Percentiles rank a stretch among this genome's conserved stretches.
Evolutionary conservation across 495 filamentous ascomycete genomes (phyloP).

Genomic region (Penicillium flavigenum): DNA sequence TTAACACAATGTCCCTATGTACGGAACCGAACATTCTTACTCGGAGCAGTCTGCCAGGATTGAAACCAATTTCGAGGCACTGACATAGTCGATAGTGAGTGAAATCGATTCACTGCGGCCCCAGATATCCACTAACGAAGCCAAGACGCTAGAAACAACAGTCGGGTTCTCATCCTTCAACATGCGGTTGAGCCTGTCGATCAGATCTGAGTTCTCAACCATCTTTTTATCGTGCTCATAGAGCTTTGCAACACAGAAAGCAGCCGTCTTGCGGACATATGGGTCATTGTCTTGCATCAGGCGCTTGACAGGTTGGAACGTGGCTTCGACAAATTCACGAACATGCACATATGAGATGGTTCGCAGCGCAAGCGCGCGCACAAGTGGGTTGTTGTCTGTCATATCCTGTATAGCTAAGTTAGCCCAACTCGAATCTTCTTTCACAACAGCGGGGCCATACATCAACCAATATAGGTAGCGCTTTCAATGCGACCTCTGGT

Average conservation of each 20-base stretch:
- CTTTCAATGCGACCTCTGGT: conserved; percentile 90
- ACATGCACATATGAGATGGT: conserved; percentile 99
- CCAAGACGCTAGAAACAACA: conserved; percentile 91
- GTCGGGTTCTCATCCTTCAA: conserved; percentile 95
- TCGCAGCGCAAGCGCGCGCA: conserved; percentile 86
- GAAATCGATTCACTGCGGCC: conserved; percentile 96
- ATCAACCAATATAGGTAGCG: conserved; percentile 79
- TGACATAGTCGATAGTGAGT: conserved; percentile 94
- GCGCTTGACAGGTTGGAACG: conserved; percentile 76
- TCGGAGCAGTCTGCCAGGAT: conserved; percentile 97
- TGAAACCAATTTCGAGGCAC: conserved; percentile 95
- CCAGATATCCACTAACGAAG: conserved; percentile 96
- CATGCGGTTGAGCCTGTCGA: conserved; percentile 87
- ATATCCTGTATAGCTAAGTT: conserved; percentile 65
- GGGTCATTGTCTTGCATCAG: conserved; percentile 87
- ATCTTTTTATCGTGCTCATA: conserved; percentile 93
- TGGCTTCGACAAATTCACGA: conserved; percentile 90
- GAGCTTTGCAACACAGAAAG: conserved; percentile 94
- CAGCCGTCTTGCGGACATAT: conserved; percentile 96
- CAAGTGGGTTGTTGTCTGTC: conserved; percentile 88
- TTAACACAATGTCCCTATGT: conserved; percentile 25
- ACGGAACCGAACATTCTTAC: conserved; percentile 50
- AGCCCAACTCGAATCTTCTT: conserved; percentile 1
- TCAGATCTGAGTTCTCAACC: conserved; percentile 87
- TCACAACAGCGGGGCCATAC: conserved; percentile 48